Base-by-base conservation (phyloP, 2,329 filamentous ascomycete species). In the Sporothrix humicola region DNA sequence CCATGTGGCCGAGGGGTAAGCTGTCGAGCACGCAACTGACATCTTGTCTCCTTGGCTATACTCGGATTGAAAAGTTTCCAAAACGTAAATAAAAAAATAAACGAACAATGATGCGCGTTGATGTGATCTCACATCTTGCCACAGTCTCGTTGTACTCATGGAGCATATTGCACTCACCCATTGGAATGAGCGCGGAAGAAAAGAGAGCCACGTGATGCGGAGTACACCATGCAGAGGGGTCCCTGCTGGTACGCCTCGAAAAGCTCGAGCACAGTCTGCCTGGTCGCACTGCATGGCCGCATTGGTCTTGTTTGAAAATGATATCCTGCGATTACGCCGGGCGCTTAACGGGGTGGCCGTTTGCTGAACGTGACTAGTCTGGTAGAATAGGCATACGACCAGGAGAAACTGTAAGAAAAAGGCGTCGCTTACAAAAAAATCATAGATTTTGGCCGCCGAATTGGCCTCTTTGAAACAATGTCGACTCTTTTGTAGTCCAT, bases 391-490 rank as follows among this genome's bases (percentile, higher is more conserved):
- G 54, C 54, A 58, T 26, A 58, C 54, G 9, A 58, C 20, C 20
- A 58, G 54, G 20, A 12, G 20, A 23, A 26, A 26, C 54, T 58
- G 54, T 12, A 58, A 58, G 54, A 58, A 58, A 58, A 58, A 58
- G 54, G 54, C 17, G 54, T 58, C 20, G 54, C 54, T 23, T 26
- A 31, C 20, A 26, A 58, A n/a, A 13, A 12, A 3, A 58, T 26
- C 54, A 26, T 13, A n/a, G 54, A 23, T 26, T 58, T 58, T 58
- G 54, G 54, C 54, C 54, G 20, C 54, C 54, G 13, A 58, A 26
- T 58, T 58, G 20, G 54, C 54, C 54, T 58, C 54, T 10, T 58
- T 58, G 54, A 26, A 58, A 26, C 54, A 58, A 58, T 58, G 54
- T 58, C 54, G 20, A 58, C 54, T 13, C 10, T 58, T 58, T 23